Evolutionary conservation across 2,329 filamentous ascomycete species (phyloP).

Genomic region (Epichloe festucae): DNA sequence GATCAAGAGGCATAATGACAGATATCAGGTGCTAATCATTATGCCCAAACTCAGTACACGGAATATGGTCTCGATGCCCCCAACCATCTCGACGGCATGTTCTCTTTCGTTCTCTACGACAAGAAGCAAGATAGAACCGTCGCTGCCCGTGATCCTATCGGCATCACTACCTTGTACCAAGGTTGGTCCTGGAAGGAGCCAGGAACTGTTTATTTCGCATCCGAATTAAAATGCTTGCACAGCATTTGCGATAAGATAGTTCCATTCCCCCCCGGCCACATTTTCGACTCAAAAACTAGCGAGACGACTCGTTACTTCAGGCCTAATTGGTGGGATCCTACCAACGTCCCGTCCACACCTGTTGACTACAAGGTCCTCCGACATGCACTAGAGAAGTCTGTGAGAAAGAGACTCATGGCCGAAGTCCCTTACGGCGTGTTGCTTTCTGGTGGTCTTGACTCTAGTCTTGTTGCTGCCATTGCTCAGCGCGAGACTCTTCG

Average conservation of each 20-base stretch:
- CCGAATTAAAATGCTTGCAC: conserved; percentile 87
- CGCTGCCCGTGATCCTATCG: conserved; percentile 90
- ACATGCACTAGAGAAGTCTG: conserved; percentile 73
- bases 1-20: background rate
- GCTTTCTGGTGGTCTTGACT: conserved; percentile 89
- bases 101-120: conserved; percentile 97
- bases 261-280: conserved; percentile 81
- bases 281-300: conserved; percentile 90
- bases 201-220: conserved; percentile 85
- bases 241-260: conserved; percentile 92
- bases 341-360: conserved; percentile 63
- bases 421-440: conserved; percentile 96
- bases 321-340: conserved; percentile 82
- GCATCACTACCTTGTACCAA: conserved; percentile 94
- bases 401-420: conserved; percentile 95
- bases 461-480: conserved; percentile 86
- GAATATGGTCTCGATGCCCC: conserved; percentile 86
- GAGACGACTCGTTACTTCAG: conserved; percentile 78
- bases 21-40: background rate
- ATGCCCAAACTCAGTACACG: conserved; percentile 51
- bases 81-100: conserved; percentile 95
- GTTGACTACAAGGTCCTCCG: conserved; percentile 75
- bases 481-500: conserved; percentile 84
- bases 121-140: conserved; percentile 59
- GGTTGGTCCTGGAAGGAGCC: conserved; percentile 78